phyloP scores from a whole-genome alignment of 2,329 filamentous ascomycete species.

The Fusarium sp. region DNA sequence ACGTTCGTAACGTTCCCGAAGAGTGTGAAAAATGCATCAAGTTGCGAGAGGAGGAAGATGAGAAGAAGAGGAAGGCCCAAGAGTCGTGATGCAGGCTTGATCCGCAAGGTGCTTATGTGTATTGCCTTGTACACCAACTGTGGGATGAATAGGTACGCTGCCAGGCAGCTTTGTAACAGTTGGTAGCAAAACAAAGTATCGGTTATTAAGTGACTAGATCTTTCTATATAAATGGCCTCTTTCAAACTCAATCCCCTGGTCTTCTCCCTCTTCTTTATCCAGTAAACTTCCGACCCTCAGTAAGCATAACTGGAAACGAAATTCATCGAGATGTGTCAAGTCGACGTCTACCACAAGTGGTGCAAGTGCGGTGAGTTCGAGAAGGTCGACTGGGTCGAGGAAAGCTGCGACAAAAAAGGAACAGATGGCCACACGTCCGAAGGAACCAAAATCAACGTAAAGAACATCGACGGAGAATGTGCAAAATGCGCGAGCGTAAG shows the following conservation, averaged over 20 bases:
- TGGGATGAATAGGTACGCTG: neutral
- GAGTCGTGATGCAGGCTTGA: neutral
- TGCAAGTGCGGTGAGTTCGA: neutral
- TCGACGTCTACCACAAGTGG: neutral
- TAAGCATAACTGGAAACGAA: neutral
- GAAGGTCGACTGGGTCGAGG: no score
- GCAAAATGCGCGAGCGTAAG: neutral
- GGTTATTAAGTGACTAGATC: neutral
- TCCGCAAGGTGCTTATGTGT: no score
- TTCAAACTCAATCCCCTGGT: fast-evolving
- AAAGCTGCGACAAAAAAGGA: no score
- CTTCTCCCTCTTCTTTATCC: neutral
- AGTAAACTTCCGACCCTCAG: no score
- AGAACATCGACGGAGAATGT: neutral
- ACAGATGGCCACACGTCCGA: neutral
- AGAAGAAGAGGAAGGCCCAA: neutral
- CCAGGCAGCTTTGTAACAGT: neutral
- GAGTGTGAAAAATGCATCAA: neutral
- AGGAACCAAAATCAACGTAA: neutral
- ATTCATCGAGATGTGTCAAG: neutral
- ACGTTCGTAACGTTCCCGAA: fast-evolving
- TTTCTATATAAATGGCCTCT: neutral
- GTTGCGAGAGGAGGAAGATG: neutral
- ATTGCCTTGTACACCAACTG: no score
- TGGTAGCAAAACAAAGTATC: neutral